Conservation (phyloP, 352 stramenopile species). For the Pythium aristosporum region DNA sequence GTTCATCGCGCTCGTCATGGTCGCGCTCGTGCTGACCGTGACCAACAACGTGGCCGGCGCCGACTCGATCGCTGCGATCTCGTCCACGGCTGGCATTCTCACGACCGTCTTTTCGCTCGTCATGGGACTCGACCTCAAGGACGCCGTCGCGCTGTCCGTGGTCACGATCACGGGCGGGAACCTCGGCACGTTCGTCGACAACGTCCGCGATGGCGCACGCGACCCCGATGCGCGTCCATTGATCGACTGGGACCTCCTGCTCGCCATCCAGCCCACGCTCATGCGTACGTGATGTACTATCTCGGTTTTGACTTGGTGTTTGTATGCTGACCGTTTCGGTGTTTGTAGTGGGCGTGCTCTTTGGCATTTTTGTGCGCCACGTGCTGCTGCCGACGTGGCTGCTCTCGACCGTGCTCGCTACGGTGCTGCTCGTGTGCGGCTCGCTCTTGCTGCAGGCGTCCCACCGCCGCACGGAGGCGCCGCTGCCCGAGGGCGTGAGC, state of each 20-base stretch:
- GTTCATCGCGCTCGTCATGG: conserved; percentile 22
- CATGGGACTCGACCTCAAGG: conserved; percentile 12
- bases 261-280: conserved; percentile 22
- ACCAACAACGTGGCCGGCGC: conserved; percentile 13
- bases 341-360: conserved; percentile 22
- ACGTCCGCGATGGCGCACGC: conserved; percentile 11
- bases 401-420: conserved; percentile 22
- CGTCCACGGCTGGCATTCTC: conserved; percentile 18
- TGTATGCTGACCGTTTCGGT: background rate
- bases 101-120: conserved; percentile 21
- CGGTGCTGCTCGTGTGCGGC: conserved; percentile 22
- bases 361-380: conserved; percentile 18
- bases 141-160: conserved; percentile 16
- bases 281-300: conserved; percentile 10
- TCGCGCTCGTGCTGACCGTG: conserved; percentile 19
- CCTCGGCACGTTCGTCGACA: conserved; percentile 21
- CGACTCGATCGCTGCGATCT: conserved; percentile 11
- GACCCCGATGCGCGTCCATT: conserved; percentile 6
- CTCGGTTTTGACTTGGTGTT: background rate
- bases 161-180: conserved; percentile 16
- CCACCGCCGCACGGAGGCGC: conserved; percentile 17
- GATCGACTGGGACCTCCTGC: conserved; percentile 29
- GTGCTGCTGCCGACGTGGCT: conserved; percentile 20
- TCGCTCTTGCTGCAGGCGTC: conserved; percentile 26
- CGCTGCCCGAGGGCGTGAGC: conserved; percentile 7